These are phyloP conservation scores for Sorghum bicolor DNA, from an alignment of 176 grass and related monocot species.

Conservation along the genomic window Sorghum_bicolor_NCBIv3 NC_012874.2:60831001-60831500, in stretches of 20 bases:
- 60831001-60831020: conserved; percentile 96
- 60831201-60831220: conserved; percentile 36
- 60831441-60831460: not conserved
- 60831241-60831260: not conserved
- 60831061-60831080: conserved; percentile 37
- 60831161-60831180: conserved; percentile 63
- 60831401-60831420: not conserved
- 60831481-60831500: conserved; percentile 90
- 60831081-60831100: not conserved
- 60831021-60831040: conserved; percentile 15
- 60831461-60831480: conserved; percentile 53
- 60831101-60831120: conserved; percentile 10
- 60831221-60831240: not conserved
- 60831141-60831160: conserved; percentile 61
- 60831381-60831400: not conserved
- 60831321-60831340: conserved; percentile 99
- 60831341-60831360: conserved; percentile 70
- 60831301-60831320: conserved; percentile 95
- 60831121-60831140: conserved; percentile 68
- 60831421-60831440: conserved; percentile 10
- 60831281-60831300: conserved; percentile 32
- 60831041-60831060: conserved; percentile 15
- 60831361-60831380: conserved; percentile 43
- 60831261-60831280: conserved; percentile 10
- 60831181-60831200: conserved; percentile 68